Percentiles rank a stretch among this genome's conserved stretches.
Conservation (phyloP, 2,329 filamentous ascomycete species). For the Venturia nashicola region DNA sequence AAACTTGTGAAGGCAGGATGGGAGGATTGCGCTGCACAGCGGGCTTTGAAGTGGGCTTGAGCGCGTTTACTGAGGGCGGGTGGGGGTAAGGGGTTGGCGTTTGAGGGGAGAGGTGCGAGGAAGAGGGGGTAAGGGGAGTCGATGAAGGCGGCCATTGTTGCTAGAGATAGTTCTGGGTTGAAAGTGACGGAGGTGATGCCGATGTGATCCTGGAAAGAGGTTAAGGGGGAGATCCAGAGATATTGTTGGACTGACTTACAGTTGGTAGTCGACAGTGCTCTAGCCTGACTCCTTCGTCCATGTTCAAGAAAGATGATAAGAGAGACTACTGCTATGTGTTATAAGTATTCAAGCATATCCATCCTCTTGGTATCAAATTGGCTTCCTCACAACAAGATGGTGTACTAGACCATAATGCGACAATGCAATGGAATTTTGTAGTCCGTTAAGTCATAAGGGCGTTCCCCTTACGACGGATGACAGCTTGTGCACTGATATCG, state of each 20-base stretch:
- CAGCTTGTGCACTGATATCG: too few species aligned
- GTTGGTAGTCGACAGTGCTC: background rate
- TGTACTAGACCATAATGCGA: too few species aligned
- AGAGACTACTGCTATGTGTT: too few species aligned
- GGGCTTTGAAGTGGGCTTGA: background rate
- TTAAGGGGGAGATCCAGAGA: background rate
- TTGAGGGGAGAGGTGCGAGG: background rate
- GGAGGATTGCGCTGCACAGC: background rate
- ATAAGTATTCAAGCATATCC: too few species aligned
- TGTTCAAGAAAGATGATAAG: too few species aligned
- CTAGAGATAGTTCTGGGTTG: background rate
- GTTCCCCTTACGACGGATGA: too few species aligned
- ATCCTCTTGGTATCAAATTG: too few species aligned
- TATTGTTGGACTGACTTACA: background rate
- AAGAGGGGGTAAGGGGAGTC: background rate
- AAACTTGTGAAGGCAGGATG: background rate
- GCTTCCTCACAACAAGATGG: too few species aligned
- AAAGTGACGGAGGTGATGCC: background rate
- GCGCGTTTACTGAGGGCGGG: background rate
- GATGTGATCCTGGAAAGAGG: background rate
- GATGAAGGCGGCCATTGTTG: background rate
- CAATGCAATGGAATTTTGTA: too few species aligned
- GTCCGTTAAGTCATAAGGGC: too few species aligned
- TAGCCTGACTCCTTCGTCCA: background rate
- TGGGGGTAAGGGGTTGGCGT: background rate